A percentile compares a stretch with the other conserved stretches of the same genome.
phyloP scores from a whole-genome alignment of 345 rosid genomes.

The Ceriops zippeliana region DNA sequence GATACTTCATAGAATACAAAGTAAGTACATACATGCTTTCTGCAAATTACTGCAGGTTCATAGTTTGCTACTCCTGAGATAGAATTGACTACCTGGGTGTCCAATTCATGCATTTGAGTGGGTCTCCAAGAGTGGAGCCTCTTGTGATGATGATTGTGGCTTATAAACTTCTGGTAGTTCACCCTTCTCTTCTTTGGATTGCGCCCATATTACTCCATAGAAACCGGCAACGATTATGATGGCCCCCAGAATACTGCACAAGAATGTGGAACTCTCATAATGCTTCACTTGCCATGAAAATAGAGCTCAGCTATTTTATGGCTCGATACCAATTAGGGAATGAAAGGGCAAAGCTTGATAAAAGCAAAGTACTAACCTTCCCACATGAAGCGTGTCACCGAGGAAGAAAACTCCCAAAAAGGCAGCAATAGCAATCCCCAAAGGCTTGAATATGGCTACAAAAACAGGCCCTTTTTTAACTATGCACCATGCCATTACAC shows the following conservation, averaged over 20 bases:
- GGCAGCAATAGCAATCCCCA: conserved; percentile 51
- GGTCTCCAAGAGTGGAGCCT: conserved; percentile 29
- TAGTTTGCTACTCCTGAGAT: neutral
- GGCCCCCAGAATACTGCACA: conserved; percentile 46
- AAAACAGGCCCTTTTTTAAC: conserved; percentile 54
- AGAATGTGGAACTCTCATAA: neutral
- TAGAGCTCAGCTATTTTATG: too few relatives aligned
- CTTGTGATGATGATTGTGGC: conserved; percentile 4
- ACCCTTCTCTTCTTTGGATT: conserved; percentile 29
- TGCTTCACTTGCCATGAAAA: neutral
- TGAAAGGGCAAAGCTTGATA: neutral
- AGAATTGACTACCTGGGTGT: neutral
- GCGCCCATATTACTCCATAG: conserved; percentile 54
- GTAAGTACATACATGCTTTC: neutral
- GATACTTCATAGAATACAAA: too few relatives aligned
- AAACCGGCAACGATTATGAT: conserved; percentile 44
- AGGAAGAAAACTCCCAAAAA: conserved; percentile 42
- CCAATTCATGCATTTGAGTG: conserved; percentile 6
- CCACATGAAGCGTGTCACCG: conserved; percentile 43
- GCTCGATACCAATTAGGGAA: too few relatives aligned
- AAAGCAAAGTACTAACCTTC: conserved; percentile 35
- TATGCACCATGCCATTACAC: conserved; percentile 40
- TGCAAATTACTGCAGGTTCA: neutral
- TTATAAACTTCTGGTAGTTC: neutral
- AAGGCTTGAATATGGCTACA: conserved; percentile 58